phyloP scores from a whole-genome alignment of 257 asterid genomes.

The Nyctanthes arbortristis region DNA sequence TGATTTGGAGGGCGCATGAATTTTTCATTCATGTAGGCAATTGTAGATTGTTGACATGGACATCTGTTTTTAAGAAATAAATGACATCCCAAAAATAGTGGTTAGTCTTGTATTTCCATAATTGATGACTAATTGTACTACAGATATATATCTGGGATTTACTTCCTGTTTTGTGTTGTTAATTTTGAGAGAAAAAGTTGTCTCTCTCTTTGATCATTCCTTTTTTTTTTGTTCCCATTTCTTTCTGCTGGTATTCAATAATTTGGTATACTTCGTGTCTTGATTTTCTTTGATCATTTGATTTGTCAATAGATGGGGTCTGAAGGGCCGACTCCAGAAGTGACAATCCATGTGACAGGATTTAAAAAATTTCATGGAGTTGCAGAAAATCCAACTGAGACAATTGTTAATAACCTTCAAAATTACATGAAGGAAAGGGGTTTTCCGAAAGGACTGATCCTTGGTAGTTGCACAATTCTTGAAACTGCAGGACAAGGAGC shows the following conservation, averaged over 20 bases:
- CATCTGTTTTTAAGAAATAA: not conserved
- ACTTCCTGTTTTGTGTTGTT: not conserved
- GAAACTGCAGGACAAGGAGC: constrained; percentile 97
- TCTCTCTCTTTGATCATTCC: not conserved
- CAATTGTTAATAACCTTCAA: constrained; percentile 70
- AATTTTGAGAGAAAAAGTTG: no score
- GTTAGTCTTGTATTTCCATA: not conserved
- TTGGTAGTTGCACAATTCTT: constrained; percentile 89
- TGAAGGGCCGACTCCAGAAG: constrained; percentile 80
- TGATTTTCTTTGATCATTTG: constrained; percentile 21
- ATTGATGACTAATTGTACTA: not conserved
- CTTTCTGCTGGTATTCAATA: constrained; percentile 29
- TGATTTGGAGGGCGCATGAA: not conserved
- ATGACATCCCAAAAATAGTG: no score
- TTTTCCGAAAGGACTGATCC: constrained; percentile 73
- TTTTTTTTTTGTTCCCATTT: not conserved
- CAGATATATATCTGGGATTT: not conserved
- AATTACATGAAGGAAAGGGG: constrained; percentile 74
- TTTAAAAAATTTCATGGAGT: constrained; percentile 91
- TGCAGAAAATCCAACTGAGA: constrained; percentile 93
- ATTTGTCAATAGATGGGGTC: constrained; percentile 76
- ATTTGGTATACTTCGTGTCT: constrained; percentile 30
- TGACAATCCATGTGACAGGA: constrained; percentile 87
- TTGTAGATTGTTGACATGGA: constrained; percentile 3
- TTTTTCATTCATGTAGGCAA: not conserved